phyloP scores from a whole-genome alignment of 148 eudicot genomes.

The Fagopyrum esculentum region DNA sequence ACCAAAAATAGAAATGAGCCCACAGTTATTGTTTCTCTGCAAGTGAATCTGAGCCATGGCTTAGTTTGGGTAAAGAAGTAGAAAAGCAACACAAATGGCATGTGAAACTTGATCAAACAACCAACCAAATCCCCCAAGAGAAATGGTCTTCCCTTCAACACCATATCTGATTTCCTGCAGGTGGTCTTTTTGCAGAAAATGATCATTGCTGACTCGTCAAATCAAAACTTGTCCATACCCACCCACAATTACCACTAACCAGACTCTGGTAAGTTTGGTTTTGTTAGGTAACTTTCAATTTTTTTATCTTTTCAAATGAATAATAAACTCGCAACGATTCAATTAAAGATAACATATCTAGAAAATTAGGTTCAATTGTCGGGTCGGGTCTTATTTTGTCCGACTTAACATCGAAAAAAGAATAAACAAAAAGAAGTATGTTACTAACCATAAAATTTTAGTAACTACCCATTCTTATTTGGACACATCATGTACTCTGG shows the following conservation, averaged over 20 bases:
- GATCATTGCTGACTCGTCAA: not conserved
- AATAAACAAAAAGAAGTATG: too few relatives aligned
- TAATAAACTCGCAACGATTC: too few relatives aligned
- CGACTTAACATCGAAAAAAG: not conserved
- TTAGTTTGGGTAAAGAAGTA: not conserved
- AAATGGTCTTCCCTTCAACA: slow-evolving; percentile 3
- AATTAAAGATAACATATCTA: too few relatives aligned
- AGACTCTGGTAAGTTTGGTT: not conserved
- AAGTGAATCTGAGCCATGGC: not conserved
- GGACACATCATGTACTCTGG: too few relatives aligned
- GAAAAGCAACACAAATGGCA: not conserved
- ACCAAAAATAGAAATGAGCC: not conserved
- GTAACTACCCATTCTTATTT: too few relatives aligned
- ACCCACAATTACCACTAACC: not conserved
- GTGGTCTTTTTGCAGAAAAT: slow-evolving; percentile 1
- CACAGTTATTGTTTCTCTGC: not conserved
- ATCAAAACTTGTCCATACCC: not conserved
- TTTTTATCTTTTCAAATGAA: too few relatives aligned
- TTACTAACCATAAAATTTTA: too few relatives aligned
- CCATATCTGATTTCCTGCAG: not conserved
- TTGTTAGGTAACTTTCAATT: not conserved
- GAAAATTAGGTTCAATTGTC: not conserved
- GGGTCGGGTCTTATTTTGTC: not conserved
- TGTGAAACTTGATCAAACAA: not conserved
- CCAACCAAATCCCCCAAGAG: not conserved